phyloP scores from a whole-genome alignment of 306 rosid genomes.

The Oemleria cerasiformis region DNA sequence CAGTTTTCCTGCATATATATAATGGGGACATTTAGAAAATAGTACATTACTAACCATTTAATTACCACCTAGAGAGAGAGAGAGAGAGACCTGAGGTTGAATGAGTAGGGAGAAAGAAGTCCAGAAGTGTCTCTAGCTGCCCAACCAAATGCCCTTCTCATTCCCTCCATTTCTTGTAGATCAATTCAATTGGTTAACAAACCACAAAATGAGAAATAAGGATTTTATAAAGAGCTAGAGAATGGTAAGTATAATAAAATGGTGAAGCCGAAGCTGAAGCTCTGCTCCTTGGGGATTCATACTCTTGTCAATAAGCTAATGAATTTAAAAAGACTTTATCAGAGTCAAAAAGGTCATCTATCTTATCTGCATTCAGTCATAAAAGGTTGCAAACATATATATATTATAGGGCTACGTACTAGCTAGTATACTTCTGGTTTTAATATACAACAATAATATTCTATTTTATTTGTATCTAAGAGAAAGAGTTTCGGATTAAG shows the following conservation, averaged over 20 bases:
- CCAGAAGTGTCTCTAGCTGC: conserved; percentile 42
- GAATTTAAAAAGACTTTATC: background rate
- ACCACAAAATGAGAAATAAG: background rate
- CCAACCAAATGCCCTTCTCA: conserved; percentile 28
- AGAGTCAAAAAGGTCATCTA: background rate
- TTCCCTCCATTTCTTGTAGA: conserved; percentile 23
- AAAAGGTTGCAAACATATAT: background rate
- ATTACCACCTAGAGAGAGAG: background rate
- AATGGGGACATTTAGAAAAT: background rate
- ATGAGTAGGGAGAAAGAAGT: conserved; percentile 30
- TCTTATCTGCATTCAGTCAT: background rate
- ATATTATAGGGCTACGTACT: too few relatives aligned
- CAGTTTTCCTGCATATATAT: conserved; percentile 22
- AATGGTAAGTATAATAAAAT: too few relatives aligned
- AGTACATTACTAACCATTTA: background rate
- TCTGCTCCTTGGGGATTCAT: conserved; percentile 6
- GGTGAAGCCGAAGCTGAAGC: conserved; percentile 1
- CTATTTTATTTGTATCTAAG: too few relatives aligned
- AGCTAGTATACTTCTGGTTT: too few relatives aligned
- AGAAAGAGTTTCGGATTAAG: too few relatives aligned
- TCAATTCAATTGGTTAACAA: background rate
- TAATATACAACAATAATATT: too few relatives aligned
- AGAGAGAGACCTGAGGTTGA: conserved; percentile 31
- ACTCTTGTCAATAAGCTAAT: background rate
- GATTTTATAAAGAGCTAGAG: too few relatives aligned